Base-by-base conservation (phyloP, 345 rosid genomes). In the Gynandropsis gynandra region DNA sequence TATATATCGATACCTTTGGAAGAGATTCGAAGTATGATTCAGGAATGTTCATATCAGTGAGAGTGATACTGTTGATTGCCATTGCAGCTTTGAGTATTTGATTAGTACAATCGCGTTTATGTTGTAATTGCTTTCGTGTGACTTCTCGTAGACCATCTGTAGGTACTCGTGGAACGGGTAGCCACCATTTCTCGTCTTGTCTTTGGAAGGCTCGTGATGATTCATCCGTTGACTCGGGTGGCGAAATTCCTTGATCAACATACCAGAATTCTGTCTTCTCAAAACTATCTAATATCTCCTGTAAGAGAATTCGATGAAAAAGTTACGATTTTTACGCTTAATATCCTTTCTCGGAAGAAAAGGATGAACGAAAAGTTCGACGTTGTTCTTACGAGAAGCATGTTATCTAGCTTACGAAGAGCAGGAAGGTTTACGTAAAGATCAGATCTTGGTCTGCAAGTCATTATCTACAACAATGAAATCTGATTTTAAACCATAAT, bases 111-210 rank as follows among this genome's bases (percentile, higher is more conserved):
- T 93, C 99, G 4, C 95, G 83, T 64, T 67, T 88, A 72, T 93
- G 95, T 65, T 83, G 95, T 72, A 93, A 60, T 56, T 83, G 75
- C 73, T 85, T 93, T 66, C 94, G 77, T 21, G 83, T 75, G 56
- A 69, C 44, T 40, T 93, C 97, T 38, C 54, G 62, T 35, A 93
- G 95, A 51, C 99, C 99, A 56, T 77, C 77, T 3, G 78, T 72
- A 52, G 89, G 87, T 40, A 93, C 85, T 11, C 85, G 79, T 56
- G 99, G 99, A 60, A 88, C 87, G 0, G 99, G 97, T 12, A 93
- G 80, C 99, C 99, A 93, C 99, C 99, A 93, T 69, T 93, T 93
- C 52, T 88, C 97, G 66, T 88, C 99, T 59, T 85, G 99, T 35
- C 99, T 95, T 65, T 78, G 95, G 63, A 92, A 74, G 47, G 77